phyloP scores from a whole-genome alignment of 352 stramenopile species.

The Phytophthora sp. region DNA sequence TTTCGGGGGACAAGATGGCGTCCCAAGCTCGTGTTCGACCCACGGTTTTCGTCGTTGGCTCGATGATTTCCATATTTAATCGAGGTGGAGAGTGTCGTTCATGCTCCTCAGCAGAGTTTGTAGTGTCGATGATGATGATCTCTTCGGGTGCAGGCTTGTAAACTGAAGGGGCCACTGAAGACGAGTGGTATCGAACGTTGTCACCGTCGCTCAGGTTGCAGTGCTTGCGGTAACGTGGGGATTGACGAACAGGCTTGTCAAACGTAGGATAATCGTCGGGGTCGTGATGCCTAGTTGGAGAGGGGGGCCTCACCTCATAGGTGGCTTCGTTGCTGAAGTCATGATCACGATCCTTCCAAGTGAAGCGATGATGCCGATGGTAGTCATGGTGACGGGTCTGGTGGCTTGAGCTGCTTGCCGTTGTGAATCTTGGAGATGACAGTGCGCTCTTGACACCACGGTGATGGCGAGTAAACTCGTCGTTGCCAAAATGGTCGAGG shows the following conservation, averaged over 20 bases:
- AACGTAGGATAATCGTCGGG: not conserved
- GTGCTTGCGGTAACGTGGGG: not conserved
- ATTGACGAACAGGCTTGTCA: slow-evolving; percentile 9
- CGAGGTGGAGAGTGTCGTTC: slow-evolving; percentile 10
- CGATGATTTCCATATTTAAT: slow-evolving; percentile 38
- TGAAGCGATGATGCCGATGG: slow-evolving; percentile 9
- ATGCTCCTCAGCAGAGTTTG: not conserved
- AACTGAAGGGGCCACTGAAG: not conserved
- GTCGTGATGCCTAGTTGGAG: slow-evolving; percentile 5
- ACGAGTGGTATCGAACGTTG: not conserved
- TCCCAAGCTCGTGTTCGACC: slow-evolving; percentile 16
- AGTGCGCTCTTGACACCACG: slow-evolving; percentile 3
- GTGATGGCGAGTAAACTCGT: not conserved
- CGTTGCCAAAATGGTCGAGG: slow-evolving; percentile 3
- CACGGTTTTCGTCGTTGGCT: not conserved
- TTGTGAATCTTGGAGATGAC: slow-evolving; percentile 1
- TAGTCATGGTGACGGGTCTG: slow-evolving; percentile 2
- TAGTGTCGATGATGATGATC: not conserved
- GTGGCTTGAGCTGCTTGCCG: slow-evolving; percentile 7
- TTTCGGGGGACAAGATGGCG: slow-evolving; percentile 55
- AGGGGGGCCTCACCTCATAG: slow-evolving; percentile 7
- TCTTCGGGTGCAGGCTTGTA: slow-evolving; percentile 5
- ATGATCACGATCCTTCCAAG: slow-evolving; percentile 13
- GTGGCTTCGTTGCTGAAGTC: slow-evolving; percentile 4
- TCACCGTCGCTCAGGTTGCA: slow-evolving; percentile 8